Percentiles rank a stretch among this genome's conserved stretches.
These are phyloP conservation scores for Saitozyma sp. DNA, from an alignment of 768 basidiomycete genomes.

Conservation along the genomic window DNA sequence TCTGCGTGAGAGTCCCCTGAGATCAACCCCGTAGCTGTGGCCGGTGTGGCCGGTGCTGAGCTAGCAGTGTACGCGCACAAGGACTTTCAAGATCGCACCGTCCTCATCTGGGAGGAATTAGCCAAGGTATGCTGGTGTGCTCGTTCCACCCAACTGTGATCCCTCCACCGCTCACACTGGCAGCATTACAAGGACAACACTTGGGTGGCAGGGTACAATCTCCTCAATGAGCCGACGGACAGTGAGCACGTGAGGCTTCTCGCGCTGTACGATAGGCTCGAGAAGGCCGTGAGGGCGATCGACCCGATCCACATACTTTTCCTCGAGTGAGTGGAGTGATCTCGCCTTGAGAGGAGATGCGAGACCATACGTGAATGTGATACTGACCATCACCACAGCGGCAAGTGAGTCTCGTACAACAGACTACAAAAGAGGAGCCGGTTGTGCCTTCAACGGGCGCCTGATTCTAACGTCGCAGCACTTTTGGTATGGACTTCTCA, in stretches of 20 bases:
- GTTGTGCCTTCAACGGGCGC: background rate
- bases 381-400: slow-evolving; percentile 35
- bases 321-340: slow-evolving; percentile 58
- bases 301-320: slow-evolving; percentile 74
- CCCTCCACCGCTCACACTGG: background rate
- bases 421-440: no score
- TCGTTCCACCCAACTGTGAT: background rate
- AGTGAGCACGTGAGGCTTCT: slow-evolving; percentile 66
- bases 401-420: slow-evolving; percentile 36
- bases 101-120: slow-evolving; percentile 76
- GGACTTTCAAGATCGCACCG: slow-evolving; percentile 75
- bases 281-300: slow-evolving; percentile 68
- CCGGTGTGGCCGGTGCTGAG: slow-evolving; percentile 1
- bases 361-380: background rate
- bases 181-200: slow-evolving; percentile 70
- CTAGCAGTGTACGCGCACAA: slow-evolving; percentile 72
- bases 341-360: background rate
- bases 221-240: slow-evolving; percentile 80
- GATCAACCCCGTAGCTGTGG: background rate
- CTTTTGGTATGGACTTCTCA: slow-evolving; percentile 61
- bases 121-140: slow-evolving; percentile 53
- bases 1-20: slow-evolving; percentile 23
- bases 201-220: slow-evolving; percentile 86
- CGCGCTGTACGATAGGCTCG: slow-evolving; percentile 67
- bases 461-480: slow-evolving; percentile 56